Conservation (phyloP, 768 basidiomycete genomes). For the Leccinum arenicola region DNA sequence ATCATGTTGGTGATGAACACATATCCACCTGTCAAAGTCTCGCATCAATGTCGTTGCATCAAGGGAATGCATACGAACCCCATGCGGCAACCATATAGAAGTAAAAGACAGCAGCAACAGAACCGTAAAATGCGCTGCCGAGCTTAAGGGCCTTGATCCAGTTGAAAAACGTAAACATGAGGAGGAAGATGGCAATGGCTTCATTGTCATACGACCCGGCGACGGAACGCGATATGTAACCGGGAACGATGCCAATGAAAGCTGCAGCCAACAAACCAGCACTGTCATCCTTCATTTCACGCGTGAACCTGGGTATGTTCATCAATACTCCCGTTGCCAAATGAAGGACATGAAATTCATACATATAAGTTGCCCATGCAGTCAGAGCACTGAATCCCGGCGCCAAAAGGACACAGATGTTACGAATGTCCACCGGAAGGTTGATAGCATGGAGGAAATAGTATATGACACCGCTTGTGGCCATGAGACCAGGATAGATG, state of each 20-base stretch:
- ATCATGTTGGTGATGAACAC: conserved; percentile 99
- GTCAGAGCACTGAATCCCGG: conserved; percentile 97
- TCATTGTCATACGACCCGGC: conserved; percentile 99
- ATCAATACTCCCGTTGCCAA: background rate
- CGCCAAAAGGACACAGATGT: conserved; percentile 94
- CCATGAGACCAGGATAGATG: conserved; percentile 98
- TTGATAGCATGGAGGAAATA: conserved; percentile 83
- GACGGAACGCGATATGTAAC: conserved; percentile 98
- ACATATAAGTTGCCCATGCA: conserved; percentile 97
- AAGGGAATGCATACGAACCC: conserved; percentile 52
- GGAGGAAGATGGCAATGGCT: conserved; percentile 98
- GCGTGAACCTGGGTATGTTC: conserved; percentile 72
- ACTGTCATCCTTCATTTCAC: conserved; percentile 92
- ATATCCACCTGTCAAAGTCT: conserved; percentile 69
- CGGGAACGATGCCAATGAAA: conserved; percentile 97
- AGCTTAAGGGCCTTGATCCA: conserved; percentile 97
- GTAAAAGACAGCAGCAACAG: conserved; percentile 91
- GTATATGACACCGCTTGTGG: conserved; percentile 96
- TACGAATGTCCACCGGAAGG: conserved; percentile 95
- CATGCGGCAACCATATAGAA: conserved; percentile 99
- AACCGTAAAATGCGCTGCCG: conserved; percentile 90
- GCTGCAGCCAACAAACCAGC: conserved; percentile 97
- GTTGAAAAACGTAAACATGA: conserved; percentile 97
- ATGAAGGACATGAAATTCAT: conserved; percentile 25
- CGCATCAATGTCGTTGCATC: conserved; percentile 8